Conservation (phyloP, 2,329 filamentous ascomycete species). For the Gaeumannomyces tritici region DNA sequence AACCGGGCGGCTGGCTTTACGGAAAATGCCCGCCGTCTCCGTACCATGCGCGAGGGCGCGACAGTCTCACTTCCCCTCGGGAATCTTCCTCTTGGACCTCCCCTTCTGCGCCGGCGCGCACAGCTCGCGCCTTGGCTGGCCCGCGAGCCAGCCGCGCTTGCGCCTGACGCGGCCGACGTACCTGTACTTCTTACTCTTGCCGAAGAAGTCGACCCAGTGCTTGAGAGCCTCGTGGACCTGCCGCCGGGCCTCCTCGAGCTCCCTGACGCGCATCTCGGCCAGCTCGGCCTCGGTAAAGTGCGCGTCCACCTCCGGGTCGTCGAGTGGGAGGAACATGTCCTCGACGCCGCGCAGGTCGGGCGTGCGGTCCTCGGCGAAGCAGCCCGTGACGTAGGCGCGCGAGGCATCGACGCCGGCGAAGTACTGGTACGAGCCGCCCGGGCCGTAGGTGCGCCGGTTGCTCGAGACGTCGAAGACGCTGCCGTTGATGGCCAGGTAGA, state of each 20-base stretch:
- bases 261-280: conserved; percentile 44
- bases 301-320: conserved; percentile 52
- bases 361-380: conserved; percentile 77
- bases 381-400: conserved; percentile 84
- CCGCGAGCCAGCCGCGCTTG: conserved; percentile 47
- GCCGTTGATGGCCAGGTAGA: conserved; percentile 86
- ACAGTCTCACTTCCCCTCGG: conserved; percentile 27
- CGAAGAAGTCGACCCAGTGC: conserved; percentile 81
- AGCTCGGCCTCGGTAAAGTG: conserved; percentile 47
- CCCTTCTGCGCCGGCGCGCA: conserved; percentile 61
- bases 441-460: conserved; percentile 62
- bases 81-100: conserved; percentile 46
- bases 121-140: conserved; percentile 33
- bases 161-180: conserved; percentile 67
- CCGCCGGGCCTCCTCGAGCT: conserved; percentile 53
- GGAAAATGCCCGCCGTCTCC: no score
- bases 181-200: conserved; percentile 69
- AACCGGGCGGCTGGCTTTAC: no score
- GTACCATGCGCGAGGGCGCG: not conserved
- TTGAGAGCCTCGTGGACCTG: conserved; percentile 58
- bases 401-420: conserved; percentile 83
- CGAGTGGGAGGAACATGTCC: conserved; percentile 65
- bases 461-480: conserved; percentile 77
- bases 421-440: conserved; percentile 76
- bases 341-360: conserved; percentile 82